Base-by-base conservation (phyloP, 169 alveolate genomes). In the Nephromyces sp. region DNA sequence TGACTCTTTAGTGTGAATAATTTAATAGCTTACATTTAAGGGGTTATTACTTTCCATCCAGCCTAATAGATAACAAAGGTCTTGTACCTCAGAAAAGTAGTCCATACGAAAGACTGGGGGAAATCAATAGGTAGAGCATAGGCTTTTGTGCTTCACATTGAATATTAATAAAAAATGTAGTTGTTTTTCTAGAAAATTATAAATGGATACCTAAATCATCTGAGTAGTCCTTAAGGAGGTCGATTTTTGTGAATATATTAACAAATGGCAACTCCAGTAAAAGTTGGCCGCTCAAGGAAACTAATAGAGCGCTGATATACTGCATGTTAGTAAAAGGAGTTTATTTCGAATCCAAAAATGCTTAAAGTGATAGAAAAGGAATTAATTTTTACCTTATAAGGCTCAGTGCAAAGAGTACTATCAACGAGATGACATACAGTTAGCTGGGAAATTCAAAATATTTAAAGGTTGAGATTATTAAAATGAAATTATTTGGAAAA, bases 261-360 rank as follows among this genome's bases (percentile, higher is more conserved):
- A 95, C 80, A 72, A 93, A 95, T 1, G 98, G 99, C 88, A 95
- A 84, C 53, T 94, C 96, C 52, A 95, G 78, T 67, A 91, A 92
- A 71, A 94, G 92, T 87, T 91, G 96, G 27, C 97, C 93, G 43
- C 97, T 90, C 65, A 95, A 75, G 3, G 98, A 93, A 43, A 95
- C 75, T 31, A 93, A 82, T 69, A 92, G 77, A 6, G 97, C 94
- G 25, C 97, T 88, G 67, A 95, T 86, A 79, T 92, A 95, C 80
- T 89, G 87, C 67, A 74, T 15, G n/a, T 22, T 78, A 75, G 57
- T 15, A 43, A 43, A n/a, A 43, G 57, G n/a, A n/a, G 15, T 43
- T 15, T 43, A 43, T 15, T n/a, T 43, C n/a, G 57, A 15, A 43
- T 15, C 15, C 57, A 15, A 15, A 43, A n/a, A n/a, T 43, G 57